Percentiles rank a stretch among this genome's conserved stretches.
Conservation (phyloP, 2,329 filamentous ascomycete species). For the Myriosclerotinia curreyana region DNA sequence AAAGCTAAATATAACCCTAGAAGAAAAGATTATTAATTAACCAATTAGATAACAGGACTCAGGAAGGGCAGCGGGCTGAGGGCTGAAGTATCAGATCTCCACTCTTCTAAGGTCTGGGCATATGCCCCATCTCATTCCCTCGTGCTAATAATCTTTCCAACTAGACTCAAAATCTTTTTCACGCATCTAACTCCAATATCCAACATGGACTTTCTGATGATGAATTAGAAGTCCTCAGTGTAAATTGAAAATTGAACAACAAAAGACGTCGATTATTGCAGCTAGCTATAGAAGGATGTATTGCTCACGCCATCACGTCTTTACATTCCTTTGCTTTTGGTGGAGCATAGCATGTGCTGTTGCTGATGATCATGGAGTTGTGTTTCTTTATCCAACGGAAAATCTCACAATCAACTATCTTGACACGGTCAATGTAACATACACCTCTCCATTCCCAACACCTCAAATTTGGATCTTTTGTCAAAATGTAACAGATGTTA, state of each 20-base stretch:
- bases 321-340: constrained; percentile 3
- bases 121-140: background rate
- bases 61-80: no score
- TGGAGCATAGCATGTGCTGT: constrained; percentile 16
- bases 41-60: no score
- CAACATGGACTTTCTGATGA: constrained; percentile 1
- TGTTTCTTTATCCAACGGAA: constrained; percentile 27
- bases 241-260: no score
- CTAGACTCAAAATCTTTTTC: constrained; percentile 9
- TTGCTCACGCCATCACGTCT: background rate
- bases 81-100: constrained; percentile 4
- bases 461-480: constrained; percentile 30
- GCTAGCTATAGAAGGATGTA: background rate
- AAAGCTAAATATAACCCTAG: no score
- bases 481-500: constrained; percentile 17
- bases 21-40: no score
- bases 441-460: constrained; percentile 25
- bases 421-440: constrained; percentile 31
- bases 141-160: background rate
- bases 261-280: background rate
- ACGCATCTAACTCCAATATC: no score
- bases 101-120: constrained; percentile 5
- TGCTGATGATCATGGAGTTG: constrained; percentile 26
- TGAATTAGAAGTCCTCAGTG: constrained; percentile 3
- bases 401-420: constrained; percentile 27